phyloP scores from a whole-genome alignment of 2,329 filamentous ascomycete genomes.

The Venturia carpophila region DNA sequence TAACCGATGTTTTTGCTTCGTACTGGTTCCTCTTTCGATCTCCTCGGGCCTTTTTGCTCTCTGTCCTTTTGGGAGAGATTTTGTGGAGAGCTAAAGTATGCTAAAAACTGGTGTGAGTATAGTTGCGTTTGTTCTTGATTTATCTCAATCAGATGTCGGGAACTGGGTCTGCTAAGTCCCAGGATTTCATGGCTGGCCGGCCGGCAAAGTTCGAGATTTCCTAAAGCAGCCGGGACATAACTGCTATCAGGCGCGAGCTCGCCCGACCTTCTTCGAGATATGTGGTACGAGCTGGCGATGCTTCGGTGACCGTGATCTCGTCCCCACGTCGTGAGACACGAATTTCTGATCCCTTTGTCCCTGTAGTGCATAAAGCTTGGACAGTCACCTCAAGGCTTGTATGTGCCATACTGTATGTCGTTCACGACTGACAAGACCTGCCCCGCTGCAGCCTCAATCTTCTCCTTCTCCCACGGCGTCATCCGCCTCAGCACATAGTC shows the following conservation, averaged over 20 bases:
- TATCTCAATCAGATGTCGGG: too few species aligned
- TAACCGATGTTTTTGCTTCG: too few species aligned
- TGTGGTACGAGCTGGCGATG: background rate
- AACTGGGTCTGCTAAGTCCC: too few species aligned
- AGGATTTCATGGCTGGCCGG: too few species aligned
- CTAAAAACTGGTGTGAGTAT: too few species aligned
- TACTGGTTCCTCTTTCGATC: too few species aligned
- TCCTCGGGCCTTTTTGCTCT: too few species aligned
- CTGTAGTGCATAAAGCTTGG: background rate
- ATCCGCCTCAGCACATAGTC: conserved; percentile 64
- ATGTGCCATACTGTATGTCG: conserved; percentile 14
- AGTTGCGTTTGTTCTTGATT: too few species aligned
- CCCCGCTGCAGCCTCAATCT: conserved; percentile 10
- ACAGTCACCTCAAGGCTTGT: background rate
- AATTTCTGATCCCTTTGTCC: background rate
- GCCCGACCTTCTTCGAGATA: background rate
- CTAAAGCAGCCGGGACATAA: background rate
- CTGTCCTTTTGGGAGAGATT: too few species aligned
- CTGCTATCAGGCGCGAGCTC: background rate
- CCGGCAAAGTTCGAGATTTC: too few species aligned
- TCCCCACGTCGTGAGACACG: background rate
- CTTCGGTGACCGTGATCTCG: background rate
- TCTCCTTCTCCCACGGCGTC: conserved; percentile 11
- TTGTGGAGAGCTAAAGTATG: too few species aligned
- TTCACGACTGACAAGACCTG: background rate